Evolutionary conservation across 78 protist genomes (phyloP), one percentile per base, ranked within the genome.

Genomic region (Salpingoeca rosetta): DNA sequence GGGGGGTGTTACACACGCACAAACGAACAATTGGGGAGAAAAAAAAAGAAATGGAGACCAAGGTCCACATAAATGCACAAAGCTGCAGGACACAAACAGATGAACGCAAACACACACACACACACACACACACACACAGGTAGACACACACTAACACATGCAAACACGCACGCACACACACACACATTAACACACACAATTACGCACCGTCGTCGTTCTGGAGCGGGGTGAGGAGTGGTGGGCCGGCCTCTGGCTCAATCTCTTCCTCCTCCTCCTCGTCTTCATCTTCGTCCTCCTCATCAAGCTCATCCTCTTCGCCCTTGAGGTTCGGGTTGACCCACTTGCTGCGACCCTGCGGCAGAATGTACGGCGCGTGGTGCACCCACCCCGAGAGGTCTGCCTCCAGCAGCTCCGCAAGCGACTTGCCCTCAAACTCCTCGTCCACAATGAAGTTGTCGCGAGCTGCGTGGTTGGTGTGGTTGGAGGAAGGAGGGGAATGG

Each of bases 361-460:
- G 82, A 57, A 88, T 82, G 75, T 57, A 75, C 44, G 1, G 28
- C 45, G 0, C 84, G 17, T 3, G 27, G 87, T 88, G 91, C 22
- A 76, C 72, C 91, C 91, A 88, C 40, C 44, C n/a, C n/a, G 80
- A 51, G 65, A 51, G 65, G 65, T 51, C 86, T 43, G 27, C 44
- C 36, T n/a, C 65, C 28, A 1, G 82, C 44, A 87, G 76, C 73
- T 65, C 43, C 38, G 3, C 78, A 31, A 37, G 2, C 22, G 37
- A 27, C 27, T 35, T 40, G 72, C 2, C 84, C 40, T 76, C 40
- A 26, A 38, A 44, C 35, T 76, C 82, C 31, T 3, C 42, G 10
- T 77, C 78, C 24, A 41, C 1, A 35, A 37, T n/a, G 78, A 3
- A 27, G 40, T 44, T 51, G 65, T 51, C 65, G 17, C 65, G 65